These are phyloP conservation scores for Tetracladium maxilliforme DNA, from an alignment of 2,329 filamentous ascomycete species.

Conservation along the genomic window DNA sequence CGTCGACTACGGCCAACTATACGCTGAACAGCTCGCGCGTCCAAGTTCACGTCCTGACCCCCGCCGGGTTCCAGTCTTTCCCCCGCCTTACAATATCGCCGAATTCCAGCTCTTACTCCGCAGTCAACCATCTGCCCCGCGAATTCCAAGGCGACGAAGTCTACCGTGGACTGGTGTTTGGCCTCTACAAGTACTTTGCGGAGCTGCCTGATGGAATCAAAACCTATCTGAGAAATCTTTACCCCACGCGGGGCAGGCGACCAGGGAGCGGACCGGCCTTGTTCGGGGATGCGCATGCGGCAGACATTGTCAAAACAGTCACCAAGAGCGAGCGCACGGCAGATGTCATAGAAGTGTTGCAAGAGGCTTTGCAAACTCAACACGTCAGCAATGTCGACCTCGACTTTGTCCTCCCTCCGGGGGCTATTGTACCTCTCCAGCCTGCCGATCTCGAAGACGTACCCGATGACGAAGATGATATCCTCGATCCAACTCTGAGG, in stretches of 20 bases:
- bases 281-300: conserved; percentile 87
- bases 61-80: conserved; percentile 80
- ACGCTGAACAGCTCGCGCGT: conserved; percentile 83
- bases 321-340: conserved; percentile 62
- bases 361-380: conserved; percentile 65
- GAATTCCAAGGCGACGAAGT: conserved; percentile 94
- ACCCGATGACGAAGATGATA: conserved; percentile 48
- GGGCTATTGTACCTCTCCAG: conserved; percentile 53
- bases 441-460: conserved; percentile 43
- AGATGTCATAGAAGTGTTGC: conserved; percentile 59
- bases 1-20: conserved; percentile 78
- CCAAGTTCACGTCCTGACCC: conserved; percentile 82
- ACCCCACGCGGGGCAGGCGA: conserved; percentile 36
- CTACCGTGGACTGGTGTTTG: conserved; percentile 81
- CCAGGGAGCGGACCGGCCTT: conserved; percentile 51
- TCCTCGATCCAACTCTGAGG: conserved; percentile 45
- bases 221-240: conserved; percentile 44
- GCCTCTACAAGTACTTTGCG: conserved; percentile 83
- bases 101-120: conserved; percentile 79
- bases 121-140: conserved; percentile 77
- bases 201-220: conserved; percentile 72
- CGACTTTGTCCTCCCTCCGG: conserved; percentile 72
- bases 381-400: conserved; percentile 75
- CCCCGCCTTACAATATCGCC: conserved; percentile 86
- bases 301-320: conserved; percentile 77